phyloP scores from a whole-genome alignment of 495 filamentous ascomycete genomes.

The Lophiotrema nucula region DNA sequence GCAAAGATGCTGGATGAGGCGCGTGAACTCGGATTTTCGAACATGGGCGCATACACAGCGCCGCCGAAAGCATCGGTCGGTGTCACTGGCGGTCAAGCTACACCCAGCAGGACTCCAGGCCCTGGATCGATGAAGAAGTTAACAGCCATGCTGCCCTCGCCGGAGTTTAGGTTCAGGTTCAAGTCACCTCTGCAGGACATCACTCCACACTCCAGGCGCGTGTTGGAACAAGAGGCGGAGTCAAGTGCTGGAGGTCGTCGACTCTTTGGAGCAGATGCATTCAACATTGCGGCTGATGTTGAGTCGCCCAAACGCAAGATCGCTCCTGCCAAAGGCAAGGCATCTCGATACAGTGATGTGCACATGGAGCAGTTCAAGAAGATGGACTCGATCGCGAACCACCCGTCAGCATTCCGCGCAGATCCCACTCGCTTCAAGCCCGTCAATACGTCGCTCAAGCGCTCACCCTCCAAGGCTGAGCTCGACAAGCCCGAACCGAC shows the following conservation, averaged over 20 bases:
- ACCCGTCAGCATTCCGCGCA: conserved; percentile 75
- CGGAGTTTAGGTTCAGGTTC: conserved; percentile 75
- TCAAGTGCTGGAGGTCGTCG: conserved; percentile 48
- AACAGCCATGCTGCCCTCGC: conserved; percentile 43
- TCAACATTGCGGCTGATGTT: conserved; percentile 36
- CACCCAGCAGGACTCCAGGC: conserved; percentile 34
- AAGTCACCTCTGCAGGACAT: conserved; percentile 55
- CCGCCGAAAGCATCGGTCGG: conserved; percentile 34
- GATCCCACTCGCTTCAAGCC: conserved; percentile 58
- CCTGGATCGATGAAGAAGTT: conserved; percentile 19
- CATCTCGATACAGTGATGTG: conserved; percentile 71
- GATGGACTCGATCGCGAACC: conserved; percentile 91
- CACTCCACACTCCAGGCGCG: conserved; percentile 66
- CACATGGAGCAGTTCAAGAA: conserved; percentile 90
- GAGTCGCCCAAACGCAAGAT: conserved; percentile 64
- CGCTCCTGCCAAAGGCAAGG: conserved; percentile 73
- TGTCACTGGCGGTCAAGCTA: conserved; percentile 30
- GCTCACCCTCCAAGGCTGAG: conserved; percentile 70
- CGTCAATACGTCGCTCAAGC: conserved; percentile 61
- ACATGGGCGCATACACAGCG: conserved; percentile 39
- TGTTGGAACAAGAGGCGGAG: conserved; percentile 62
- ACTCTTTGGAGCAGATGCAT: conserved; percentile 22
- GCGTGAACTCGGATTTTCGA: conserved; percentile 40
- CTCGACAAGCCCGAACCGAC: conserved; percentile 56
- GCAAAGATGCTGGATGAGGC: conserved; percentile 42